Base-by-base conservation (phyloP, 805 yeast genomes). In the Lipomyces yamadae region DNA sequence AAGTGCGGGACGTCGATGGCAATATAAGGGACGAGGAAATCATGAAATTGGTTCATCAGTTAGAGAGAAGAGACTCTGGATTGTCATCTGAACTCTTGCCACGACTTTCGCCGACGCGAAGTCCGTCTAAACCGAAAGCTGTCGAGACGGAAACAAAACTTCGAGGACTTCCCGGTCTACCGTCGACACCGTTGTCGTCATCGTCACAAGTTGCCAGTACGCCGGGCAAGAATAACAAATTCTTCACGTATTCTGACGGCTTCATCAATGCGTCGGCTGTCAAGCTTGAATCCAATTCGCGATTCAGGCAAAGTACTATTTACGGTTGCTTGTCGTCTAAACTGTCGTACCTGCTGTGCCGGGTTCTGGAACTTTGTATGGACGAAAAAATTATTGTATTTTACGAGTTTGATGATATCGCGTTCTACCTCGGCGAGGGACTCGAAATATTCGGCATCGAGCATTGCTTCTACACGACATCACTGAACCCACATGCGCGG, bases 361-460 rank as follows among this genome's bases (percentile, higher is more conserved):
- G 85, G 66, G 71, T 88, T 7, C 73, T 86, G 34, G 88, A 86
- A 60, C 84, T 88, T 63, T 79, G 52, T 29, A 56, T 32, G 24
- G 81, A 2, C 73, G 84, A 61, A 86, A 88, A 74, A 83, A 88
- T 15, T 2, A 79, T 88, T 34, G 86, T 88, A 0, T 88, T 88
- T 74, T 89, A 85, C 73, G 92, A 88, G 69, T 87, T 85, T 75
- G 91, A 87, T 74, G 91, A 88, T 69, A 82, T 86, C 58, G 92
- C 92, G 0, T 88, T 85, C 73, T 88, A 86, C 73, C 73, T 88
- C 35, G 83, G 90, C 0, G 93, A 89, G 70, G 78, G 86, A 11
- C 72, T 89, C 59, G 92, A 88, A 75, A 65, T 88, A 0, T 70
- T 87, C 18, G 91, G 92, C 0, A 74, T 88, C 24, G 80, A 82